phyloP scores from a whole-genome alignment of 305 asterid species.

The Fraxinus baroniana region DNA sequence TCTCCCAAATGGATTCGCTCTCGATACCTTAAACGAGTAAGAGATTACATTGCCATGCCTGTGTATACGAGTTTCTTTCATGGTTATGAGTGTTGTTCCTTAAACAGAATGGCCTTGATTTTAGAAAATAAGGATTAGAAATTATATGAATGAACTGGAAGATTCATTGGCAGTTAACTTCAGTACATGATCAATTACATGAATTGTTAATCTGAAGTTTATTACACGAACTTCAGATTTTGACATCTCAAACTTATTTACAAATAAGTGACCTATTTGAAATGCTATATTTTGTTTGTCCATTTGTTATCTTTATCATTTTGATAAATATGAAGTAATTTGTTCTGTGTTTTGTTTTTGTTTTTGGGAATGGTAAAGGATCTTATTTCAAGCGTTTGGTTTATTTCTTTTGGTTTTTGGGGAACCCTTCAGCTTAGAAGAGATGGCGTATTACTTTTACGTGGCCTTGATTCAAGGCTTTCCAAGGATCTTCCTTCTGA shows the following conservation, averaged over 20 bases:
- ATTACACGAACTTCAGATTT: neutral
- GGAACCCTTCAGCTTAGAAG: constrained; percentile 62
- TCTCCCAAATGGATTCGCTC: constrained; percentile 81
- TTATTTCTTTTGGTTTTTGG: neutral
- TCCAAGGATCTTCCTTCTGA: constrained; percentile 92
- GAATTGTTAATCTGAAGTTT: neutral
- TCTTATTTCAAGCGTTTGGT: neutral
- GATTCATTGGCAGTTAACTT: neutral
- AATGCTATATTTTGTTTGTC: neutral
- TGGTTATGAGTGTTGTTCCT: constrained; percentile 9
- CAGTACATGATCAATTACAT: neutral
- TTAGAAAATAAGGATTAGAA: neutral
- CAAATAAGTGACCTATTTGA: neutral
- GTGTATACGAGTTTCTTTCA: neutral
- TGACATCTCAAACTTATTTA: neutral
- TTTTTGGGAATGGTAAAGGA: neutral
- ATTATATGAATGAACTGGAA: neutral
- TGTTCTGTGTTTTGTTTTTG: neutral
- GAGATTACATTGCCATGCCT: neutral
- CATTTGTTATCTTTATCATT: neutral
- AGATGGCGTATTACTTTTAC: constrained; percentile 76
- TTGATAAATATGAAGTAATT: constrained; percentile 6
- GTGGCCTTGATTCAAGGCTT: constrained; percentile 83
- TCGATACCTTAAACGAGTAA: constrained; percentile 51
- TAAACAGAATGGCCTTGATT: neutral